A percentile compares a stretch with the other conserved stretches of the same genome.
Conservation (phyloP, 2,329 filamentous ascomycete genomes). For the Fusarium papillatum region DNA sequence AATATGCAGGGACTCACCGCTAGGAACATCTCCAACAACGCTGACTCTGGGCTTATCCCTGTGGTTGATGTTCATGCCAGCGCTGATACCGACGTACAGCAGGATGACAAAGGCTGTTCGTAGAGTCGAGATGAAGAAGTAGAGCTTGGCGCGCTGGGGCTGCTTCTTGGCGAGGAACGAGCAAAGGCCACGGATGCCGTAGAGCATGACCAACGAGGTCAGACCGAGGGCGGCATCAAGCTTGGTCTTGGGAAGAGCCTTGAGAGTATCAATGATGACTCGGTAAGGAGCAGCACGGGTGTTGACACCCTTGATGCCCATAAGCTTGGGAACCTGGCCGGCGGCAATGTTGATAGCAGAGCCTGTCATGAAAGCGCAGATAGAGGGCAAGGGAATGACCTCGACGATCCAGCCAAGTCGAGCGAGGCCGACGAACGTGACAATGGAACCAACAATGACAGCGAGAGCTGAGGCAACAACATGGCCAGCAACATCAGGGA, state of each 20-base stretch:
- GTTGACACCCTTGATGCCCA: slow-evolving; percentile 64
- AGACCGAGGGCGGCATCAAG: slow-evolving; percentile 83
- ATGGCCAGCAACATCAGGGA: slow-evolving; percentile 56
- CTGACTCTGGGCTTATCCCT: slow-evolving; percentile 69
- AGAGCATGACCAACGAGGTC: slow-evolving; percentile 76
- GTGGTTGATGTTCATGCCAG: slow-evolving; percentile 74
- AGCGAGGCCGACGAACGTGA: slow-evolving; percentile 63
- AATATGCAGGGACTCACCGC: slow-evolving; percentile 61
- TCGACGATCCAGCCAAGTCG: slow-evolving; percentile 68
- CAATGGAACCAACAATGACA: slow-evolving; percentile 62
- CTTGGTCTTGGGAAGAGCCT: slow-evolving; percentile 60
- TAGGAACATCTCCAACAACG: slow-evolving; percentile 77
- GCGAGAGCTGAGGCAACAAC: slow-evolving; percentile 62
- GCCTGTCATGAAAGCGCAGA: slow-evolving; percentile 68
- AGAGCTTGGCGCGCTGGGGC: slow-evolving; percentile 75
- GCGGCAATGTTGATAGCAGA: slow-evolving; percentile 64
- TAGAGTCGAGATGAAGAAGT: slow-evolving; percentile 84
- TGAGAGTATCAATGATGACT: slow-evolving; percentile 66
- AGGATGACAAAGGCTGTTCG: slow-evolving; percentile 86
- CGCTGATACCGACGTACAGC: slow-evolving; percentile 84
- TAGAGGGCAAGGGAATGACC: slow-evolving; percentile 65
- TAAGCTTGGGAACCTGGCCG: slow-evolving; percentile 64
- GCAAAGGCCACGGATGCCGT: slow-evolving; percentile 74
- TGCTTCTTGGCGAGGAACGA: slow-evolving; percentile 74
- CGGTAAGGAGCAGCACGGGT: slow-evolving; percentile 62